These are phyloP conservation scores for Lactuca sativa DNA, from an alignment of 129 eudicot genomes.

Conservation along the genomic window DNA sequence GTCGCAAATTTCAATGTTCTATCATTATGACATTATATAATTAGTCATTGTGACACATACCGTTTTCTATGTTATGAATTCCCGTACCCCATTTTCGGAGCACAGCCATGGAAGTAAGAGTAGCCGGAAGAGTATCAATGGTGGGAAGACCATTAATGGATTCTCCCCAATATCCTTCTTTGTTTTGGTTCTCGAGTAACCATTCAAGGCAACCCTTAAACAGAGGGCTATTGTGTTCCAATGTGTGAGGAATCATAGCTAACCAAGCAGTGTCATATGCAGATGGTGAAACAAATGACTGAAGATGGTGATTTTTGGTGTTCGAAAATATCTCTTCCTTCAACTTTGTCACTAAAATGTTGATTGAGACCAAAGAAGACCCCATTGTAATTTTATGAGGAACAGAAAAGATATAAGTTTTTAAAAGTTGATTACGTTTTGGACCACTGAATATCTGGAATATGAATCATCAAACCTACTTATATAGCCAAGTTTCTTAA, in stretches of 20 bases:
- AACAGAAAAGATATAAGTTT: neutral
- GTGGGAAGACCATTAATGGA: conserved; percentile 27
- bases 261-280: conserved; percentile 72
- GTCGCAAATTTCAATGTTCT: neutral
- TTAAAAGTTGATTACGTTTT: neutral
- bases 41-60: conserved; percentile 11
- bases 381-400: neutral
- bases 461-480: neutral
- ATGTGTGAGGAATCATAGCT: conserved; percentile 48
- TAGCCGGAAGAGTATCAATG: conserved; percentile 56
- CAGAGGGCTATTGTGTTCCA: conserved; percentile 22
- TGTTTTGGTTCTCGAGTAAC: conserved; percentile 48
- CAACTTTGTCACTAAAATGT: conserved; percentile 33
- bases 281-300: conserved; percentile 43
- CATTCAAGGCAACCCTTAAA: conserved; percentile 49
- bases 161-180: conserved; percentile 52
- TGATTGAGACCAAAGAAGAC: conserved; percentile 37
- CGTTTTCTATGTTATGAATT: conserved; percentile 29
- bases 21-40: neutral
- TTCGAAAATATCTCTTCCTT: conserved; percentile 40
- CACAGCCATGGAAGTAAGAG: conserved; percentile 48
- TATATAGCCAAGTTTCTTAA: conserved; percentile 1
- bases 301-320: neutral
- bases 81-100: conserved; percentile 49
- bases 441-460: neutral